Conservation (phyloP, 768 basidiomycete genomes). For the Suillus tomentosus region DNA sequence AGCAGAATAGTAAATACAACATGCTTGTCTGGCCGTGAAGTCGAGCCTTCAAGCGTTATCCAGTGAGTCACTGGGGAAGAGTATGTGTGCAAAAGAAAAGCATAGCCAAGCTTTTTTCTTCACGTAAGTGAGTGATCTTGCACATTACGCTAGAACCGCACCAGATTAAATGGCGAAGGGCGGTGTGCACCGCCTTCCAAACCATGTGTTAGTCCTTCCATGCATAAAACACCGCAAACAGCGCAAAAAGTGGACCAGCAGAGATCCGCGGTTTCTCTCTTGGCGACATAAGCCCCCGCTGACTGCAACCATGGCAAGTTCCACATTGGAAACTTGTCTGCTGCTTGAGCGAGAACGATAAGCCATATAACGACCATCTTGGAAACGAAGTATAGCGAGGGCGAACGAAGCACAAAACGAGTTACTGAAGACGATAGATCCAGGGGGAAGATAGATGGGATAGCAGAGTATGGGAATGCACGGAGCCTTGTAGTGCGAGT, state of each 20-base stretch:
- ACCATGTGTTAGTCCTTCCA: conserved; percentile 68
- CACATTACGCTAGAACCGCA: conserved; percentile 37
- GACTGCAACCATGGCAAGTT: conserved; percentile 33
- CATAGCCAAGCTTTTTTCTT: conserved; percentile 63
- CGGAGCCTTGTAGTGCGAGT: conserved; percentile 30
- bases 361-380: conserved; percentile 60
- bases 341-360: conserved; percentile 59
- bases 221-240: conserved; percentile 62
- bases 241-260: conserved; percentile 78
- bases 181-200: conserved; percentile 62
- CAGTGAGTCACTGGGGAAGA: conserved; percentile 63
- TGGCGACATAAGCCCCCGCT: conserved; percentile 47
- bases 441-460: conserved; percentile 56
- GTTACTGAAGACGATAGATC: conserved; percentile 62
- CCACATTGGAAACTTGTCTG: conserved; percentile 41
- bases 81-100: conserved; percentile 75
- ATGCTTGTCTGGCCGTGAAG: conserved; percentile 72
- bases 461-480: conserved; percentile 28
- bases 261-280: conserved; percentile 58
- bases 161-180: conserved; percentile 71
- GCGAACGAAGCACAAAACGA: conserved; percentile 60
- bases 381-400: conserved; percentile 62
- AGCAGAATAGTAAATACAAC: conserved; percentile 71
- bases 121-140: conserved; percentile 16
- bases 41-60: conserved; percentile 41